Percentiles rank a stretch among this genome's conserved stretches.
Conservation (phyloP, 331 rosid genomes). For the Malus hybrid region DNA sequence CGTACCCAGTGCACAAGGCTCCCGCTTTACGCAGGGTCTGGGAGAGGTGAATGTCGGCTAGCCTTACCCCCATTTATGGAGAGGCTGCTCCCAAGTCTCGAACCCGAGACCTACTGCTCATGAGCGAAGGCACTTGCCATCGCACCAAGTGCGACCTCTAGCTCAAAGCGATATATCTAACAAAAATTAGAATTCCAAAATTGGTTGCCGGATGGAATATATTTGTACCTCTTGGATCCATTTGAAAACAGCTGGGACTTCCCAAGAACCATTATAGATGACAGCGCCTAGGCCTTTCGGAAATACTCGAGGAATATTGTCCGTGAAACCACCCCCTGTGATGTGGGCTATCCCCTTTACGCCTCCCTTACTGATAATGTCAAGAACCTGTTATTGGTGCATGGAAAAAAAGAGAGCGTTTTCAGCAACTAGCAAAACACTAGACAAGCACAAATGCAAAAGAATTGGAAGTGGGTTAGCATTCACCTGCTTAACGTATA, state of each 20-base stretch:
- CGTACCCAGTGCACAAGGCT: too few species aligned
- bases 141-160: too few species aligned
- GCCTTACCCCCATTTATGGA: too few species aligned
- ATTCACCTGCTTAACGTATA: constrained; percentile 83
- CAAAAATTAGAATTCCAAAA: background rate
- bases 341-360: constrained; percentile 83
- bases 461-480: background rate
- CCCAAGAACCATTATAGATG: constrained; percentile 63
- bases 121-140: too few species aligned
- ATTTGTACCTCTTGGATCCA: constrained; percentile 84
- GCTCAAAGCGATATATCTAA: background rate
- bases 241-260: constrained; percentile 57
- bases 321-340: constrained; percentile 95
- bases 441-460: background rate
- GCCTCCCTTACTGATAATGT: constrained; percentile 68
- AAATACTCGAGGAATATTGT: constrained; percentile 85
- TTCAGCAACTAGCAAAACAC: background rate
- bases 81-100: too few species aligned
- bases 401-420: background rate
- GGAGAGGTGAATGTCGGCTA: too few species aligned
- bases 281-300: constrained; percentile 78
- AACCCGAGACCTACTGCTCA: too few species aligned
- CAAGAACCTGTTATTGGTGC: constrained; percentile 53
- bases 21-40: too few species aligned
- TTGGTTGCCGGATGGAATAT: background rate